phyloP scores from a whole-genome alignment of 2,329 filamentous ascomycete species.

The Neonectria coccinea region DNA sequence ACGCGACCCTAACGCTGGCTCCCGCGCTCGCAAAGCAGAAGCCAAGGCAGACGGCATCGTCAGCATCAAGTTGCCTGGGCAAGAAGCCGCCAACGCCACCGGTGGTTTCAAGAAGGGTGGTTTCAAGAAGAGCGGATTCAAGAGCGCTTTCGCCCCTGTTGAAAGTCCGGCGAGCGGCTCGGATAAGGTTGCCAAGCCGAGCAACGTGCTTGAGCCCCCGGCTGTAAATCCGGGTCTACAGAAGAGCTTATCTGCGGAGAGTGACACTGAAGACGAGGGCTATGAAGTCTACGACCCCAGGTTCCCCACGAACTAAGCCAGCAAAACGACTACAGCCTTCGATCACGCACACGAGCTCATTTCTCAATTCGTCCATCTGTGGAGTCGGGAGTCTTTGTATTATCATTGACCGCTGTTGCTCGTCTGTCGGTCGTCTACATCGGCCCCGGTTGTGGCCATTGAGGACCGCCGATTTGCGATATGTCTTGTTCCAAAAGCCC shows the following conservation, averaged over 20 bases:
- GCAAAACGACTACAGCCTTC: neutral
- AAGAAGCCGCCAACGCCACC: slow-evolving; percentile 47
- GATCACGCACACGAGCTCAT: neutral
- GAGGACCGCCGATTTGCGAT: slow-evolving; percentile 56
- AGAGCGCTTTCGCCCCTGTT: slow-evolving; percentile 76
- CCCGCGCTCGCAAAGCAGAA: slow-evolving; percentile 75
- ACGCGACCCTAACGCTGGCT: slow-evolving; percentile 74
- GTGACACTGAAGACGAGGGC: slow-evolving; percentile 76
- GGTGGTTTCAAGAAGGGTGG: slow-evolving; percentile 74
- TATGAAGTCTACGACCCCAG: slow-evolving; percentile 76
- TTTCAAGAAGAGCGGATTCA: slow-evolving; percentile 87
- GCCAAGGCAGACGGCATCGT: slow-evolving; percentile 77
- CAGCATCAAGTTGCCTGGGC: slow-evolving; percentile 70
- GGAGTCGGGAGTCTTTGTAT: slow-evolving; percentile 21
- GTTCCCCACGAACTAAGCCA: slow-evolving; percentile 68
- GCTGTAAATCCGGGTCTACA: slow-evolving; percentile 35
- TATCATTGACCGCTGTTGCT: slow-evolving; percentile 15
- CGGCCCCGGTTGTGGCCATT: slow-evolving; percentile 48
- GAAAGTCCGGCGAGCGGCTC: slow-evolving; percentile 53
- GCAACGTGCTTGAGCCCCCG: slow-evolving; percentile 36
- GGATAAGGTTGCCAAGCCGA: slow-evolving; percentile 52
- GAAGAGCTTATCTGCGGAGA: slow-evolving; percentile 57
- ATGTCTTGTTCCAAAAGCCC: slow-evolving; percentile 72
- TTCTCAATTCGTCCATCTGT: neutral
- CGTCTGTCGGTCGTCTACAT: slow-evolving; percentile 33